Evolutionary conservation across 345 rosid species (phyloP).

Genomic region (Eucalyptus tenuipes): DNA sequence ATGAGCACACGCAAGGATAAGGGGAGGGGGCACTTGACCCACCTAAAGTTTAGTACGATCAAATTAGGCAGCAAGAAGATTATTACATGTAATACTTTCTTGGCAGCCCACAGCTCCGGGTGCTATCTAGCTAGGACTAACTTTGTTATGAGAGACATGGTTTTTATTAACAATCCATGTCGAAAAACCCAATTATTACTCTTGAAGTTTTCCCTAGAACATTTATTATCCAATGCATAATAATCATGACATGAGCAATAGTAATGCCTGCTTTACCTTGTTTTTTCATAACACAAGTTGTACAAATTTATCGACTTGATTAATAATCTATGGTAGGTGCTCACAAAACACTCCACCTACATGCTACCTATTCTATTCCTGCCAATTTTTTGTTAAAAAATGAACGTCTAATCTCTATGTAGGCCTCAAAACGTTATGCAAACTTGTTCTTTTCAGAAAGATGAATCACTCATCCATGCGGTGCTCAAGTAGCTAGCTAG

Average conservation of each 20-base stretch:
- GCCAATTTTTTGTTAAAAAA: not conserved
- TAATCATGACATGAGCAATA: not conserved
- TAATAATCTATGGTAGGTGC: not conserved
- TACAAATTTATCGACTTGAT: not conserved
- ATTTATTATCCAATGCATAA: not conserved
- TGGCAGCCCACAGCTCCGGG: not conserved
- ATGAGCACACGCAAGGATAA: not conserved
- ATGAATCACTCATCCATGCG: not conserved
- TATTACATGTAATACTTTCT: not conserved
- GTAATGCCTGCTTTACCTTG: not conserved
- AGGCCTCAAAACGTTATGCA: not conserved
- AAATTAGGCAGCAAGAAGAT: not conserved
- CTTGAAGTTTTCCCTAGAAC: not conserved
- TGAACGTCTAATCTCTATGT: not conserved
- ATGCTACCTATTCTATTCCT: not conserved
- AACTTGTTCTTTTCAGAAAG: not conserved
- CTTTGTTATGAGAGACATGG: not conserved
- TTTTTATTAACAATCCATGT: not conserved
- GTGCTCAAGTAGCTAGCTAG: not conserved
- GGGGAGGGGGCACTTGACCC: not conserved
- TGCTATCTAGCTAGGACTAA: not conserved
- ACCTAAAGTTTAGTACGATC: not conserved
- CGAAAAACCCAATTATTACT: not conserved
- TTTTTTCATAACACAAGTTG: not conserved
- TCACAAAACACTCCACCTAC: not conserved